phyloP scores from a whole-genome alignment of 192 early-diverging fungal genomes.

The Coemansia interrupta region DNA sequence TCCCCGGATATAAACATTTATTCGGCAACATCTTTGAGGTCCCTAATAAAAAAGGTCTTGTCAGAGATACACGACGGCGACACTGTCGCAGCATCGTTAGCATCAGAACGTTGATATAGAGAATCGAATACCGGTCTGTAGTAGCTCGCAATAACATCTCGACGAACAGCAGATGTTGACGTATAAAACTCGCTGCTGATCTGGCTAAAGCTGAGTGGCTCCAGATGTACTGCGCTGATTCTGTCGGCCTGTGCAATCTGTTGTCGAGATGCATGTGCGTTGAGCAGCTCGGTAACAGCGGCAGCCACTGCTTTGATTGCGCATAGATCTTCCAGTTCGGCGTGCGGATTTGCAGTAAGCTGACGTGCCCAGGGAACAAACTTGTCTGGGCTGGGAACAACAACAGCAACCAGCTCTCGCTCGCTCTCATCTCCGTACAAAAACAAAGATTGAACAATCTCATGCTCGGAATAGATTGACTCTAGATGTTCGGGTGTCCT shows the following conservation, averaged over 20 bases:
- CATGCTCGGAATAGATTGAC: constrained; percentile 60
- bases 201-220: constrained; percentile 62
- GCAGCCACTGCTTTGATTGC: constrained; percentile 48
- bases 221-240: constrained; percentile 65
- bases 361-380: constrained; percentile 62
- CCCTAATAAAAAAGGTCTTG: neutral
- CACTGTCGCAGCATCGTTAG: constrained; percentile 38
- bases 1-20: neutral
- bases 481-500: constrained; percentile 88
- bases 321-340: constrained; percentile 55
- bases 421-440: constrained; percentile 80
- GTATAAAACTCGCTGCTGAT: constrained; percentile 69
- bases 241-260: constrained; percentile 57
- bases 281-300: constrained; percentile 58
- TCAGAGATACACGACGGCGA: neutral
- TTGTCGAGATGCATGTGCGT: constrained; percentile 51
- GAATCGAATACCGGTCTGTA: constrained; percentile 54
- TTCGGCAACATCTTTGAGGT: neutral
- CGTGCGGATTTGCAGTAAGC: constrained; percentile 18
- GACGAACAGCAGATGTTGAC: constrained; percentile 83
- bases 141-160: constrained; percentile 28
- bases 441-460: constrained; percentile 26
- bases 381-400: constrained; percentile 68
- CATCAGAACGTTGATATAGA: constrained; percentile 50
- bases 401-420: constrained; percentile 72